Percentiles rank a stretch among this genome's conserved stretches.
These are phyloP conservation scores for Cucumis sativus DNA, from an alignment of 306 rosid genomes.

Conservation along the genomic window Cucumber_9930_V3 NC_026657.2:10637501-10638000, in stretches of 20 bases:
- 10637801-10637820: neutral
- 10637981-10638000: too few relatives aligned
- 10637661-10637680: slow-evolving; percentile 5
- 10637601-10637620: slow-evolving; percentile 33
- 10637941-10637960: too few relatives aligned
- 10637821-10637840: neutral
- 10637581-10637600: slow-evolving; percentile 27
- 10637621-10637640: slow-evolving; percentile 31
- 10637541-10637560: slow-evolving; percentile 57
- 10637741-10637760: neutral
- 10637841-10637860: neutral
- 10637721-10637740: neutral
- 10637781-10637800: neutral
- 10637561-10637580: slow-evolving; percentile 43
- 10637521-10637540: slow-evolving; percentile 82
- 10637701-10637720: neutral
- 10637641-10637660: slow-evolving; percentile 22
- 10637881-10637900: too few relatives aligned
- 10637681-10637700: neutral
- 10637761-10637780: neutral
- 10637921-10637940: too few relatives aligned
- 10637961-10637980: too few relatives aligned
- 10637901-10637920: too few relatives aligned
- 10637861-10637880: neutral
- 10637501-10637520: slow-evolving; percentile 39